Evolutionary conservation across 257 asterid genomes (phyloP).

Genomic region (Solanum tacnaense): DNA sequence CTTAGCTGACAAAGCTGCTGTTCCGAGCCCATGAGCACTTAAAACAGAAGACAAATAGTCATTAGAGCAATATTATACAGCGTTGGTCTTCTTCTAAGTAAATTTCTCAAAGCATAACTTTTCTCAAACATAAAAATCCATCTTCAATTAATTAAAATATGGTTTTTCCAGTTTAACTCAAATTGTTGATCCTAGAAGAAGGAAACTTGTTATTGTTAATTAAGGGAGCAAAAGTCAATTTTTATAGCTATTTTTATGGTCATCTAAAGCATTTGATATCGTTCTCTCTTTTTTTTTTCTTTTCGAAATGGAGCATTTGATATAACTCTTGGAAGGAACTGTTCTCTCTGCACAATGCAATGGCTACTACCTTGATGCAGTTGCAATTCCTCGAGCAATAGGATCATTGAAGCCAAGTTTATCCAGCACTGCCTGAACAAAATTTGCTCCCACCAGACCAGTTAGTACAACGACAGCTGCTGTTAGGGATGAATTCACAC

Average conservation of each 20-base stretch:
- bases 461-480: conserved; percentile 96
- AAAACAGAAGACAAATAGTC: not conserved
- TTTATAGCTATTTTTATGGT: not conserved
- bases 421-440: conserved; percentile 76
- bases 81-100: not conserved
- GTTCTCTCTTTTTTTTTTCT: not conserved
- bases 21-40: conserved; percentile 98
- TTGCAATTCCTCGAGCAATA: conserved; percentile 95
- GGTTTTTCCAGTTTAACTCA: not conserved
- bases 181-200: not conserved
- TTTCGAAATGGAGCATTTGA: not conserved
- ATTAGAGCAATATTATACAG: not conserved
- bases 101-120: not conserved
- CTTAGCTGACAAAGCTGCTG: conserved; percentile 95
- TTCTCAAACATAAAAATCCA: not conserved
- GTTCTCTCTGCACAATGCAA: not conserved
- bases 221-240: not conserved
- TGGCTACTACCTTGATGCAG: conserved; percentile 78
- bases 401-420: conserved; percentile 85
- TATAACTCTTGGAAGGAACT: not conserved
- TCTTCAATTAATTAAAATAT: not conserved
- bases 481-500: conserved; percentile 91
- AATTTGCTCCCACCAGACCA: conserved; percentile 92
- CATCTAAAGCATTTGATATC: not conserved
- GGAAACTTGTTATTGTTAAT: not conserved